Base-by-base conservation (phyloP, 129 eudicot genomes). In the Solidago caesia region DNA sequence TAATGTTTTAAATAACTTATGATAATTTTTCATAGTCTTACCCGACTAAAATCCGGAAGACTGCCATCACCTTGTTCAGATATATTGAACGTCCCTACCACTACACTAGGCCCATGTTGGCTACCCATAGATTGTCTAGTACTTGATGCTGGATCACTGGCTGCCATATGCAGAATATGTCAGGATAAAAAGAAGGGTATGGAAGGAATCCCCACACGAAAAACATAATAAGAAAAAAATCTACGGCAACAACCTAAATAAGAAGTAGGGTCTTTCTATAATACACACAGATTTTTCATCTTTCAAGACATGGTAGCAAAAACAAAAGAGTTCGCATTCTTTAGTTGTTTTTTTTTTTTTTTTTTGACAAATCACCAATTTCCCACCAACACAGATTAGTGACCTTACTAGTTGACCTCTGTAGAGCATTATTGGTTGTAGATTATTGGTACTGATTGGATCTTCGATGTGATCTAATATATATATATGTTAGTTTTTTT, bases 51-150 rank as follows among this genome's bases (percentile, higher is more conserved):
- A 84, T 92, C 95, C 11, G 96, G 91, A 49, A 91, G 75, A 81
- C 77, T 51, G 21, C 96, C 94, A 79, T 88, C 96, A 15, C 95
- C 96, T 75, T 86, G 96, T 57, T 91, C 96, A 67, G 96, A 85
- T 79, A 90, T 77, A 72, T 86, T 93, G 77, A 84, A 90, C 53
- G 92, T 84, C 71, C 94, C 96, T 60, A 93, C 91, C 33, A 93
- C 80, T 68, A 93, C 84, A 81, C 89, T 75, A 27, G 96, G 84
- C 55, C 96, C 83, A 58, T 45, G 76, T 62, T 85, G 86, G 76
- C 69, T 67, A 51, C 87, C 88, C 53, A 76, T 80, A 73, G 68
- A 49, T 33, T 74, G 84, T 21, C 84, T 85, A 43, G 72, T 61
- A 77, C 81, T 72, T 73, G 92, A 84, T 76, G 87, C 68, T 62